Base-by-base conservation (phyloP, 2,329 filamentous ascomycete species). In the Penicillium nordicum region DNA sequence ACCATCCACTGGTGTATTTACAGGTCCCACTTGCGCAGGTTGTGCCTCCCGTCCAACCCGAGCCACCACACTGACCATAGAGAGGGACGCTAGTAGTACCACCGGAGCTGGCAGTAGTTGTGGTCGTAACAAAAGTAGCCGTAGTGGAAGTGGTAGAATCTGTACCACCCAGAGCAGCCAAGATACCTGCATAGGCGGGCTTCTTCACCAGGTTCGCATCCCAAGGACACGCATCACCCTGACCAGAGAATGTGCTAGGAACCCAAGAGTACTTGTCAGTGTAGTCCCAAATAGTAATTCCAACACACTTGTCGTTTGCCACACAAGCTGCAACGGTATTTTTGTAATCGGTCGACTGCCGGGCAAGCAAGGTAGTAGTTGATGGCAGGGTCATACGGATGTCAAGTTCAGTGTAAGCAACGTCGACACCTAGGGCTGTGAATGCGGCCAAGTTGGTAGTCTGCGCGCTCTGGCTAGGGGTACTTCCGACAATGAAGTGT, bases 261-360 rank as follows among this genome's bases (percentile, higher is more conserved):
- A 79, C 73, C 78, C 78, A 80, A 3, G 73, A 76, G 61, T 77
- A 76, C 61, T 75, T 76, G 53, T 79, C 76, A 1, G 74, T 76
- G 67, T 70, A 77, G 52, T 78, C 76, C 73, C 73, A 75, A 50
- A 76, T 66, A 9, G 72, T 75, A 23, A 74, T 54, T 1, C 73
- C 72, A 18, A 74, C 63, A 42, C 73, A 75, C 4, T 61, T 58
- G 2, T 60, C 29, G 1, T 65, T 69, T 23, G 70, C 59, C 2
- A 69, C 59, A 42, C 73, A 75, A 1, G 72, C 70, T 3, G 58
- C 62, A 16, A 71, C 67, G 18, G 68, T 63, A 50, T 63, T 66
- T 29, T 63, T 52, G 51, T 72, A 75, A 45, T 74, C 69, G 6
- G 63, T 67, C 11, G 66, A 62, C 61, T 75, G 73, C 44, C 71